Conservation (phyloP, 1,284 basidiomycete genomes). For the Leccinum fuscescens region DNA sequence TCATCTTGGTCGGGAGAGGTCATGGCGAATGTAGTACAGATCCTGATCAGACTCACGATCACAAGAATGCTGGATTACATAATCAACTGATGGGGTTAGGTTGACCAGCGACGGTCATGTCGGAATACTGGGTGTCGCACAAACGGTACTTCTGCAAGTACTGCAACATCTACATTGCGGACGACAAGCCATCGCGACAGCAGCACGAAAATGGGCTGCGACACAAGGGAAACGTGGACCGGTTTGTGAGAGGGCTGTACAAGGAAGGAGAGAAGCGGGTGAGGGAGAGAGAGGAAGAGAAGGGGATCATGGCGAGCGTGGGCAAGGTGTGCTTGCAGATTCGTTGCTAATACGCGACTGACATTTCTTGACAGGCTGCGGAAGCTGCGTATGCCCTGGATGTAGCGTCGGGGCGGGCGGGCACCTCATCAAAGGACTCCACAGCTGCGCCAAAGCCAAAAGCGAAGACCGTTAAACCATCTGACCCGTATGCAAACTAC, state of each 20-base stretch:
- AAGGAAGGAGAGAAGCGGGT: conserved; percentile 88
- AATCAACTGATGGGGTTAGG: conserved; percentile 4
- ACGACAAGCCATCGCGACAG: conserved; percentile 87
- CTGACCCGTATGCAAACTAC: conserved; percentile 81
- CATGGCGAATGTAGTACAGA: not conserved
- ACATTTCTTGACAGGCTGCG: conserved; percentile 52
- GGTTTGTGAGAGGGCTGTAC: conserved; percentile 90
- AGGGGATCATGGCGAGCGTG: conserved; percentile 81
- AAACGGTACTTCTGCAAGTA: conserved; percentile 86
- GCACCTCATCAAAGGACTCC: conserved; percentile 24
- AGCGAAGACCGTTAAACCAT: conserved; percentile 47
- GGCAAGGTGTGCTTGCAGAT: conserved; percentile 57
- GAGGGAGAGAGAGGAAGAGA: conserved; percentile 84
- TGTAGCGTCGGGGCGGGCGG: conserved; percentile 64
- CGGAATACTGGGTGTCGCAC: conserved; percentile 84
- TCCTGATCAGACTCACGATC: not conserved
- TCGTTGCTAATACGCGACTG: not conserved
- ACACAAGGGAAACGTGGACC: conserved; percentile 92
- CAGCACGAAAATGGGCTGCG: conserved; percentile 93
- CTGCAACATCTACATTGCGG: conserved; percentile 88
- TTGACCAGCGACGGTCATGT: conserved; percentile 47
- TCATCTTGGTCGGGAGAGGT: conserved; percentile 9
- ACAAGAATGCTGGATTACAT: conserved; percentile 18
- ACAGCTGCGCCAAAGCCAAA: conserved; percentile 39
- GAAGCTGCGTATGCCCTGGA: conserved; percentile 73